Percentiles rank a stretch among this genome's conserved stretches.
phyloP scores from a whole-genome alignment of 768 basidiomycete genomes.

The Candolleomyces eurysporus region DNA sequence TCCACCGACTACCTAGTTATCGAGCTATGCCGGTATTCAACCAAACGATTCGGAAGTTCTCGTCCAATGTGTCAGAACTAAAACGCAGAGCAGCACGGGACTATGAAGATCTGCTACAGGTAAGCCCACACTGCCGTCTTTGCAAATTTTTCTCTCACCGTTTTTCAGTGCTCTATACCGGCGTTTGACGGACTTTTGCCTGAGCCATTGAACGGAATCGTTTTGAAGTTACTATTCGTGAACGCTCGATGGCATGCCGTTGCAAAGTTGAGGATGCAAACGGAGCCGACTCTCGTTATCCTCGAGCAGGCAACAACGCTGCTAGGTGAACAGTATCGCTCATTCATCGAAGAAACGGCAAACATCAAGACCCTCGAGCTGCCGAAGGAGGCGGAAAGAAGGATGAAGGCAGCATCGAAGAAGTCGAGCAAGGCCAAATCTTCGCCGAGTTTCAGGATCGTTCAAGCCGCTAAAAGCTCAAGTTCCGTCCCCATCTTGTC shows the following conservation, averaged over 20 bases:
- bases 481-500: background rate
- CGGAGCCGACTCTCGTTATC: conserved; percentile 18
- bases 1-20: conserved; percentile 14
- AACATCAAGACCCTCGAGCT: conserved; percentile 32
- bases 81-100: conserved; percentile 31
- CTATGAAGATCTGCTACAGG: conserved; percentile 40
- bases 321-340: conserved; percentile 27
- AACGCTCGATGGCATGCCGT: conserved; percentile 32
- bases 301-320: conserved; percentile 23
- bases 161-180: conserved; percentile 33
- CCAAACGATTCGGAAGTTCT: conserved; percentile 29
- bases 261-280: conserved; percentile 31
- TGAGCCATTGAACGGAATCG: conserved; percentile 13
- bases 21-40: conserved; percentile 21
- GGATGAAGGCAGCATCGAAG: conserved; percentile 7
- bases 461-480: background rate
- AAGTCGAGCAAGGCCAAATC: background rate
- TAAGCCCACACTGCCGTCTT: conserved; percentile 5
- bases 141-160: background rate
- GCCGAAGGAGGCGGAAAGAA: conserved; percentile 34
- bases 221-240: conserved; percentile 24
- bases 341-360: conserved; percentile 24
- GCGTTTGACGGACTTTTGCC: conserved; percentile 35
- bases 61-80: conserved; percentile 27
- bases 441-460: background rate